A percentile compares a stretch with the other conserved stretches of the same genome.
Conservation (phyloP, 83 land plant species). For the Thuja plicata region DNA sequence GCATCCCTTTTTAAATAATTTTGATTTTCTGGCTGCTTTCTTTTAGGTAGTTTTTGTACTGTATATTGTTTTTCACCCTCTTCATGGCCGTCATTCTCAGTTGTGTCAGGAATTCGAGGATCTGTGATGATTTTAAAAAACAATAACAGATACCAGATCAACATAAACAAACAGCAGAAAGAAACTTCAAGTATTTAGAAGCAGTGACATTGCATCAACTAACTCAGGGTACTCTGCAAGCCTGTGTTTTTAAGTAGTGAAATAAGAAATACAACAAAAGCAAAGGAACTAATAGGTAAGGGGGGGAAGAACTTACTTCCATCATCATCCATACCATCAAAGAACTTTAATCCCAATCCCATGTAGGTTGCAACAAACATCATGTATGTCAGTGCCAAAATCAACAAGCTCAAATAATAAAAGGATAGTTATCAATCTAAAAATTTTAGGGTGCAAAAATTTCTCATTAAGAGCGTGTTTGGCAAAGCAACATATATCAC, state of each 20-base stretch:
- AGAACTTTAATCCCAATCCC: constrained; percentile 42
- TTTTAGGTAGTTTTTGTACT: background rate
- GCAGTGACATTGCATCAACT: background rate
- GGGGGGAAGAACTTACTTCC: constrained; percentile 52
- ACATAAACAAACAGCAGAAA: background rate
- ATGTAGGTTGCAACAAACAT: constrained; percentile 10
- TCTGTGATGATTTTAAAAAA: background rate
- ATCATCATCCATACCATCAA: constrained; percentile 83
- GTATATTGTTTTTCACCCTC: background rate
- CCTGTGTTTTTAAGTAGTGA: background rate
- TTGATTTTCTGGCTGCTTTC: background rate
- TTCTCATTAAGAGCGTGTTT: background rate
- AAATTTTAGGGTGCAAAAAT: background rate
- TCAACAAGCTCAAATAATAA: background rate
- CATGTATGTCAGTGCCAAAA: background rate
- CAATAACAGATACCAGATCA: too few species aligned
- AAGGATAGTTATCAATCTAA: background rate
- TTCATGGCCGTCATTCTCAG: background rate
- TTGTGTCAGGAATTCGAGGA: background rate
- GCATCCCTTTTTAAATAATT: background rate
- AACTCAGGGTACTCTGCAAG: background rate
- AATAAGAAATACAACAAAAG: background rate
- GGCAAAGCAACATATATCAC: background rate
- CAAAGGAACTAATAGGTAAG: background rate
- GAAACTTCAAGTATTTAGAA: background rate